Base-by-base conservation (phyloP, 2,329 filamentous ascomycete genomes). In the Stagonosporopsis chrysanthemi region DNA sequence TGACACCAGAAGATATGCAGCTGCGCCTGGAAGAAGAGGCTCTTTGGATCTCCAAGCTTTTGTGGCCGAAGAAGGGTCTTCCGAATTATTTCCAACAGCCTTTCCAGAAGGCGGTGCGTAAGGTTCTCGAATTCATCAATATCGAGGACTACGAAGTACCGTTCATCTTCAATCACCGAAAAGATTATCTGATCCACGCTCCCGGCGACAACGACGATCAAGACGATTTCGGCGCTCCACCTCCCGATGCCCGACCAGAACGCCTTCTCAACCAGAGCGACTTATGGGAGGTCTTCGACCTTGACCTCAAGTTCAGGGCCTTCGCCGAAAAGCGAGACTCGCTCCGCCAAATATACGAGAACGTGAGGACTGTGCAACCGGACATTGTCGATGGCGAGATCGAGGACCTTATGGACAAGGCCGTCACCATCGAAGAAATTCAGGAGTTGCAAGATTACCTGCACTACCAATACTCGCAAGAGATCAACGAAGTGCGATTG, bases 91-190 rank as follows among this genome's bases (percentile, higher is more conserved):
- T 97, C 49, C 87, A 90, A 50, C 85, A 86, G 31, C 91, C 92
- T 0, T 98, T 99, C 76, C 88, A 91, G 70, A 90, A 90, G 68
- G 91, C 94, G 5, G 89, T 99, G 52, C 88, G 88, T 66, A 96
- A 97, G 76, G 93, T 98, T 11, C 84, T 99, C 36, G 91, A 97
- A 69, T 97, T 98, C 73, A 92, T 99, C 77, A 91, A 97, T 47
- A 87, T 94, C 4, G 93, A 98, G 63, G 91, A 96, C 66, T 92
- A 94, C 67, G 95, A 99, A 76, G 92, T 97, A 1, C 94, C 95
- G 0, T 99, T 97, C 75, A 95, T 99, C 66, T 97, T 97, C 77
- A 94, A 97, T 75, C 95, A 99, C 72, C 91, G 95, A 60, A 97
- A 97, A 77, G 95, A 99, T 75, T 99, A 98, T 72, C 84, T 99